Conservation (phyloP, 768 basidiomycete genomes). For the Phaeolepiota aurea region DNA sequence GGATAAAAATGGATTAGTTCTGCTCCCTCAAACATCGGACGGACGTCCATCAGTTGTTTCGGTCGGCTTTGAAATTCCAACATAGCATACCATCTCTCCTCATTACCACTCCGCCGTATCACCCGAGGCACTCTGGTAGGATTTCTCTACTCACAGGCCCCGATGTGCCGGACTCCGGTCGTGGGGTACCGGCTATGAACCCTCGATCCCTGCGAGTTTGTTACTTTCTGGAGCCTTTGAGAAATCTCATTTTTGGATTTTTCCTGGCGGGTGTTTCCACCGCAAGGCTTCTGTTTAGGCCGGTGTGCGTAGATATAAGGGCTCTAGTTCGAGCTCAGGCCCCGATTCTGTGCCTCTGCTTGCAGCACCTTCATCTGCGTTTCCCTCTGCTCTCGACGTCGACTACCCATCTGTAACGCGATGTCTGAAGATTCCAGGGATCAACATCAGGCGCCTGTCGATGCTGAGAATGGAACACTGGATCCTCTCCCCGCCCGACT, state of each 20-base stretch:
- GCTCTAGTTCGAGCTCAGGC: conserved; percentile 6
- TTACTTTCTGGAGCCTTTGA: conserved; percentile 14
- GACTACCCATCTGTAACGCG: conserved; percentile 11
- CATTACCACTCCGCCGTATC: conserved; percentile 15
- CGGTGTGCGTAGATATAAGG: conserved; percentile 18
- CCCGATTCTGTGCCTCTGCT: conserved; percentile 15
- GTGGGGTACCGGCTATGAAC: conserved; percentile 13
- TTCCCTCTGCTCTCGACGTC: conserved; percentile 11
- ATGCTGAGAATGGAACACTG: conserved; percentile 52
- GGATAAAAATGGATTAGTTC: neutral
- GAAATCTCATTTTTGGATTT: conserved; percentile 15
- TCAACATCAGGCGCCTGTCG: conserved; percentile 32
- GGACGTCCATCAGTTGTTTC: neutral
- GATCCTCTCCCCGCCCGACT: conserved; percentile 30
- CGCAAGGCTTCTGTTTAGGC: conserved; percentile 7
- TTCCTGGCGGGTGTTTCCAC: conserved; percentile 13
- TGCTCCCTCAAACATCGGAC: conserved; percentile 2
- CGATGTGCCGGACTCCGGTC: conserved; percentile 18
- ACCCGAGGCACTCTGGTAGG: conserved; percentile 13
- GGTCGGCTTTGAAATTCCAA: conserved; percentile 14
- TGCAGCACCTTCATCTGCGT: conserved; percentile 9
- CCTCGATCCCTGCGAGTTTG: conserved; percentile 16
- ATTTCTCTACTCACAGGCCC: conserved; percentile 15
- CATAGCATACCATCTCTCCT: conserved; percentile 12
- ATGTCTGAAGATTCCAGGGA: conserved; percentile 38